Evolutionary conservation across 805 yeast genomes (phyloP), one percentile per base, ranked within the genome.

Genomic region (Metschnikowia bowlesiae): DNA sequence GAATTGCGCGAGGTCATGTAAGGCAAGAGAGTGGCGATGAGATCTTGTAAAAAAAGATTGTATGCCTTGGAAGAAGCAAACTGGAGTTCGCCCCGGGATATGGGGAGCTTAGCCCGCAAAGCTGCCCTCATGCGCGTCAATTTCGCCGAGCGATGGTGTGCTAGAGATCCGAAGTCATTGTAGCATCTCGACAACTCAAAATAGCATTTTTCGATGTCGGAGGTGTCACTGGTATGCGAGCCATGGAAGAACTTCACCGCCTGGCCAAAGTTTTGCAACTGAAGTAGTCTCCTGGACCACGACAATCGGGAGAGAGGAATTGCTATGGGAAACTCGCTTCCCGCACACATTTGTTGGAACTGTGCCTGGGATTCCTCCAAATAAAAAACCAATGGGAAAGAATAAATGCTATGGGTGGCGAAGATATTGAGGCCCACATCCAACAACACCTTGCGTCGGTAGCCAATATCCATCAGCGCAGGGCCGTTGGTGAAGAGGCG

Each of bases 141-240:
- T 33, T 37, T 44, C 14, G 29, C 14, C 8, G 38, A 32, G 22
- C 60, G 51, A 38, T 31, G 33, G 1, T 16, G 22, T 5, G 51
- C 57, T 46, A 53, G 44, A 5, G 33, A 30, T 9, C 40, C 39
- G 26, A 56, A 55, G 10, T 55, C 54, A 11, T 45, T 41, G 38
- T 49, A 53, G 43, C 54, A 53, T n/a, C 60, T 54, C 2, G 59
- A 47, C 7, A 56, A 36, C 35, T 55, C 59, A 28, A 55, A 55
- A 30, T 51, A 52, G 32, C 51, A 45, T n/a, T 38, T 22, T 35
- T 56, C 60, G n/a, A 55, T 35, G 31, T 32, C 33, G 2, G 33
- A 16, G 26, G 46, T 37, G n/a, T 38, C 44, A 10, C 40, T 42
- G 6, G 41, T 37, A 13, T 48, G 50, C 5, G 35, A 16, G 8